Conservation (phyloP, 352 stramenopile genomes). For the Phytophthora boehmeriae region DNA sequence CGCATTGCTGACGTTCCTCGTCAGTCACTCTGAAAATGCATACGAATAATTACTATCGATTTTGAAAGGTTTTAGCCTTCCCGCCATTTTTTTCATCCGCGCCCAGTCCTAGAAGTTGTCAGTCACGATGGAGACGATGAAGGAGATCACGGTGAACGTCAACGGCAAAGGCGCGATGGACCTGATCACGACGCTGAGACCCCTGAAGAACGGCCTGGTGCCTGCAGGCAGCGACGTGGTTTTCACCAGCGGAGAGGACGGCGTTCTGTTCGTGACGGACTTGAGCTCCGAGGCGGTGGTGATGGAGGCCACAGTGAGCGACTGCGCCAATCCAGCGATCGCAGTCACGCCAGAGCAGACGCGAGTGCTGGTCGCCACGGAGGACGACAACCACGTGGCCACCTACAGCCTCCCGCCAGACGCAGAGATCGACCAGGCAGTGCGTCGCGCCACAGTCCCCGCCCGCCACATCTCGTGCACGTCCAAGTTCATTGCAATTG, state of each 20-base stretch:
- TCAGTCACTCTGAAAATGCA: background rate
- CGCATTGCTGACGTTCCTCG: background rate
- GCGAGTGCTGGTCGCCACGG: slow-evolving; percentile 67
- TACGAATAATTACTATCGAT: background rate
- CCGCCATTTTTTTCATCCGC: slow-evolving; percentile 10
- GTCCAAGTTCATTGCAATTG: slow-evolving; percentile 64
- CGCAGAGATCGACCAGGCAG: slow-evolving; percentile 53
- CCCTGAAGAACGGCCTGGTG: slow-evolving; percentile 40
- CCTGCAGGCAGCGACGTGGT: slow-evolving; percentile 58
- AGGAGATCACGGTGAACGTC: slow-evolving; percentile 78
- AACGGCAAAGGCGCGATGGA: slow-evolving; percentile 73
- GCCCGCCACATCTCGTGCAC: slow-evolving; percentile 79
- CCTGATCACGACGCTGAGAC: slow-evolving; percentile 39
- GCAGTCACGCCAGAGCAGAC: slow-evolving; percentile 71
- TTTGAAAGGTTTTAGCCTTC: no score
- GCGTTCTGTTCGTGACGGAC: slow-evolving; percentile 80
- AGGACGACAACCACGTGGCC: slow-evolving; percentile 76
- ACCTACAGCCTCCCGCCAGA: slow-evolving; percentile 69
- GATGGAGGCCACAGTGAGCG: slow-evolving; percentile 53
- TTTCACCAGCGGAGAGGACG: slow-evolving; percentile 80
- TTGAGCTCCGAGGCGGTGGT: slow-evolving; percentile 53
- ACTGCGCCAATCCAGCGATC: slow-evolving; percentile 73
- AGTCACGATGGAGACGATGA: slow-evolving; percentile 76
- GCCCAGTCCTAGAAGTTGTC: no score
- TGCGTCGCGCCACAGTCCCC: slow-evolving; percentile 74